These are phyloP conservation scores for Penicillium alfredii DNA, from an alignment of 495 filamentous ascomycete genomes.

Conservation along the genomic window DNA sequence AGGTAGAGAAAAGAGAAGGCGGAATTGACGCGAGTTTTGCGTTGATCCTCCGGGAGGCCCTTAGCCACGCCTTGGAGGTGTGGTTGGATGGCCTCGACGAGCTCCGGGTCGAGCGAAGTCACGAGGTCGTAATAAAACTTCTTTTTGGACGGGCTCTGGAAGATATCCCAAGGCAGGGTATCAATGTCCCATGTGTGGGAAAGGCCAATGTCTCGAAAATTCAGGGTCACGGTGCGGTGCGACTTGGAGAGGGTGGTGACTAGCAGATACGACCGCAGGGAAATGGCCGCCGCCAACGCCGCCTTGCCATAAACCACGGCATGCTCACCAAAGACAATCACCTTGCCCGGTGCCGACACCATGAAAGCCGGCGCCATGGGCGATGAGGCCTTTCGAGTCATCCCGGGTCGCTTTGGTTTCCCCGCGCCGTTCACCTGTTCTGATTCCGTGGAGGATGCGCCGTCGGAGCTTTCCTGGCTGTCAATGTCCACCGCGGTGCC, in stretches of 20 bases:
- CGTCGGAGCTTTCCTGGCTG: constrained; percentile 18
- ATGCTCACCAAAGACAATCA: constrained; percentile 96
- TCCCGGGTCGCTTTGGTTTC: constrained; percentile 17
- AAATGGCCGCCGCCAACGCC: constrained; percentile 90
- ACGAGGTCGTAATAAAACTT: constrained; percentile 89
- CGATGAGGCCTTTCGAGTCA: constrained; percentile 42
- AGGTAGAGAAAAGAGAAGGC: constrained; percentile 88
- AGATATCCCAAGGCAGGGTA: constrained; percentile 74
- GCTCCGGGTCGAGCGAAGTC: constrained; percentile 73
- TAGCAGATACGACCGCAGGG: constrained; percentile 89
- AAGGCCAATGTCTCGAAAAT: constrained; percentile 80
- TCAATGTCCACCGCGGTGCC: constrained; percentile 14
- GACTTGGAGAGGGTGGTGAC: constrained; percentile 88
- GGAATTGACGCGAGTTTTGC: constrained; percentile 73
- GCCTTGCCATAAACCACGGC: constrained; percentile 95
- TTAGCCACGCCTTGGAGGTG: constrained; percentile 64
- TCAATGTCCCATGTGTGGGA: constrained; percentile 91
- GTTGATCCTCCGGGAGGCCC: constrained; percentile 52
- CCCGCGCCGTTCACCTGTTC: constrained; percentile 12
- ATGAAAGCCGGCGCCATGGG: constrained; percentile 80
- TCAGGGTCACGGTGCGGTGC: constrained; percentile 73
- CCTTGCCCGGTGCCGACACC: constrained; percentile 95
- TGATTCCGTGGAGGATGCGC: constrained; percentile 19
- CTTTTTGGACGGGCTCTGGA: constrained; percentile 75
- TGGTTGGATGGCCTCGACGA: constrained; percentile 71